Conservation (phyloP, 768 basidiomycete species). For the Cytidiella melzeri region DNA sequence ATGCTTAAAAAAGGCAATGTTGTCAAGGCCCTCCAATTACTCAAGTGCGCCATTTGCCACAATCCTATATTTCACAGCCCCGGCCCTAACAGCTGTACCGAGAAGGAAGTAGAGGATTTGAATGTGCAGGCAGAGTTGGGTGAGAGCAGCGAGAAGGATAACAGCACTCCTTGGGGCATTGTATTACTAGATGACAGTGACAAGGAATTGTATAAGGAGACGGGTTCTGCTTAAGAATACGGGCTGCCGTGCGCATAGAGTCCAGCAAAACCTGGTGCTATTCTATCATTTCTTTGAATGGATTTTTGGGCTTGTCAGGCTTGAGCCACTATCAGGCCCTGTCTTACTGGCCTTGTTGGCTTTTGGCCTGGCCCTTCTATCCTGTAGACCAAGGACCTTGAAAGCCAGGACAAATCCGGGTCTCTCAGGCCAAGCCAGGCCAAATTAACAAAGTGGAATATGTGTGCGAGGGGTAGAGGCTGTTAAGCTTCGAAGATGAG, state of each 20-base stretch:
- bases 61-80: constrained; percentile 12
- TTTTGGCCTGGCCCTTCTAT: constrained; percentile 4
- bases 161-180: neutral
- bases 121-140: neutral
- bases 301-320: neutral
- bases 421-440: constrained; percentile 24
- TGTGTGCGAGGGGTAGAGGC: too few species aligned
- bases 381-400: constrained; percentile 14
- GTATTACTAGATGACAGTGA: neutral
- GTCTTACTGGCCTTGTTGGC: neutral
- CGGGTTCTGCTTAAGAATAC: too few species aligned
- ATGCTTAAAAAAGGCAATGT: constrained; percentile 23
- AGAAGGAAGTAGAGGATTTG: neutral
- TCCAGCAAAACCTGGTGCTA: too few species aligned
- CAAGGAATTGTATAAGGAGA: neutral
- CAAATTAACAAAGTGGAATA: too few species aligned
- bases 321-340: neutral
- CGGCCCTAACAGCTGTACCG: neutral
- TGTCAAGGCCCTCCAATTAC: constrained; percentile 22
- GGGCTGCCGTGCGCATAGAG: too few species aligned
- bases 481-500: too few species aligned
- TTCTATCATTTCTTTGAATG: neutral
- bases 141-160: neutral
- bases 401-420: constrained; percentile 10
- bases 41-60: constrained; percentile 14